phyloP scores from a whole-genome alignment of 208 protist genomes.

The Sergeia podlipaevii region DNA sequence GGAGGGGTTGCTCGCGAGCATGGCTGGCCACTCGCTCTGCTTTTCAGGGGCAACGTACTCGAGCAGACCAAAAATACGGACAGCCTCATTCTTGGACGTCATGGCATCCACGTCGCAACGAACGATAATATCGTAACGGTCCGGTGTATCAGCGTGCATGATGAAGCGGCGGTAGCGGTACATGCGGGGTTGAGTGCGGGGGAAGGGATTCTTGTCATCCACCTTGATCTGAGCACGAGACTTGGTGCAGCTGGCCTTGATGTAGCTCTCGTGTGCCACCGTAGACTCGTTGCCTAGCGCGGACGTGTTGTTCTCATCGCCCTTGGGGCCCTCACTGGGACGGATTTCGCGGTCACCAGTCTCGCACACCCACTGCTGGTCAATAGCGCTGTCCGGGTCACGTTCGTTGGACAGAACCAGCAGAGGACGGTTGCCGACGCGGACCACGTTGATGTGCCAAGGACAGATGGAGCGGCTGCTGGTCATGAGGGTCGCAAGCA shows the following conservation, averaged over 20 bases:
- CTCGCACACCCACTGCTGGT: conserved; percentile 87
- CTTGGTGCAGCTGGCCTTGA: conserved; percentile 43
- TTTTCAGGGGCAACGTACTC: conserved; percentile 38
- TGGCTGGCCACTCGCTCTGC: conserved; percentile 44
- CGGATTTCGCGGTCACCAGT: conserved; percentile 38
- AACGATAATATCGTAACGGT: conserved; percentile 82
- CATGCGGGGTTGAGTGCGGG: conserved; percentile 57
- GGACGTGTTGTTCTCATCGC: conserved; percentile 48
- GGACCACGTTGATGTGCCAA: conserved; percentile 74
- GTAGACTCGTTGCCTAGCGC: conserved; percentile 71
- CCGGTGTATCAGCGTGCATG: conserved; percentile 58
- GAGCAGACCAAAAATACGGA: conserved; percentile 81
- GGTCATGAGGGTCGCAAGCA: conserved; percentile 82
- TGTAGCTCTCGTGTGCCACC: conserved; percentile 67
- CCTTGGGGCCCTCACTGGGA: conserved; percentile 59
- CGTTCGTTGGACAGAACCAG: conserved; percentile 60
- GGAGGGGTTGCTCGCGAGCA: conserved; percentile 40
- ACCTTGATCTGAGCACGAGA: conserved; percentile 43
- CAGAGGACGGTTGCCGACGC: conserved; percentile 33
- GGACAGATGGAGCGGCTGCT: conserved; percentile 68
- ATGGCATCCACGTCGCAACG: conserved; percentile 83
- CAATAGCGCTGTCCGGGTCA: conserved; percentile 37
- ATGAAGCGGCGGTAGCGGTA: conserved; percentile 85
- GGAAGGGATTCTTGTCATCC: conserved; percentile 57
- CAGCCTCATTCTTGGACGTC: conserved; percentile 29